These are phyloP conservation scores for Epichloe hybrida DNA, from an alignment of 2,329 filamentous ascomycete species.

Conservation along the genomic window DNA sequence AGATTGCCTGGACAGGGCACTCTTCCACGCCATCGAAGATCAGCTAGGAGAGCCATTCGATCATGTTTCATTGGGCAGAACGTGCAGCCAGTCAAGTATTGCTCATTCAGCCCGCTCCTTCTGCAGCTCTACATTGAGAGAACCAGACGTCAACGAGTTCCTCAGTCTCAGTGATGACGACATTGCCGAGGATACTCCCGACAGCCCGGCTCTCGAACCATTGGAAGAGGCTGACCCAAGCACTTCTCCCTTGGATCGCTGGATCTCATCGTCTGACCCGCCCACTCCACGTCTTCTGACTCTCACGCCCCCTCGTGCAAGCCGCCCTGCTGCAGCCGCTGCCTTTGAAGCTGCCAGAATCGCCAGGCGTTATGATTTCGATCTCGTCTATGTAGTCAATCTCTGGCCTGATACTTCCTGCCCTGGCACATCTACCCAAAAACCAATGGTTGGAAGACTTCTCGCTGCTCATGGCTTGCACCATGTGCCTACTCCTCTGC, in stretches of 20 bases:
- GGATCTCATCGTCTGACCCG: conserved; percentile 11
- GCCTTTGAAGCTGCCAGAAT: conserved; percentile 43
- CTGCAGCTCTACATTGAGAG: conserved; percentile 27
- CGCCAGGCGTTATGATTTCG: conserved; percentile 41
- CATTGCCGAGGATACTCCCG: conserved; percentile 32
- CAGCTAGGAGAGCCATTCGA: conserved; percentile 15
- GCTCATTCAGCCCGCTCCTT: conserved; percentile 17
- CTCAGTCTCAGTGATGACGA: conserved; percentile 42
- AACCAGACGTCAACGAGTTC: conserved; percentile 41
- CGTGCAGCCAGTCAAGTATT: conserved; percentile 18
- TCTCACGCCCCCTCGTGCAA: conserved; percentile 30
- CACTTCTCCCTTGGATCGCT: conserved; percentile 10
- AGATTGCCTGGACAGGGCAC: conserved; percentile 15
- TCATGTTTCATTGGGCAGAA: conserved; percentile 12
- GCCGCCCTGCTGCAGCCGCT: conserved; percentile 30
- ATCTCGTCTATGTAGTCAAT: conserved; percentile 45
- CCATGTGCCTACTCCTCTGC: conserved; percentile 36
- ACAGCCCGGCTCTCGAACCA: conserved; percentile 7
- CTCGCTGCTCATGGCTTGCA: conserved; percentile 42
- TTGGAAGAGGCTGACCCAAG: not conserved
- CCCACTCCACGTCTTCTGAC: conserved; percentile 24
- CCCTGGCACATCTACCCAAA: conserved; percentile 6
- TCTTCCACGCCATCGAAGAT: conserved; percentile 14
- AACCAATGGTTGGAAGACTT: conserved; percentile 32
- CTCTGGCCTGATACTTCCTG: conserved; percentile 33